Base-by-base conservation (phyloP, 169 alveolate species). In the Plasmodium yoelii region DNA sequence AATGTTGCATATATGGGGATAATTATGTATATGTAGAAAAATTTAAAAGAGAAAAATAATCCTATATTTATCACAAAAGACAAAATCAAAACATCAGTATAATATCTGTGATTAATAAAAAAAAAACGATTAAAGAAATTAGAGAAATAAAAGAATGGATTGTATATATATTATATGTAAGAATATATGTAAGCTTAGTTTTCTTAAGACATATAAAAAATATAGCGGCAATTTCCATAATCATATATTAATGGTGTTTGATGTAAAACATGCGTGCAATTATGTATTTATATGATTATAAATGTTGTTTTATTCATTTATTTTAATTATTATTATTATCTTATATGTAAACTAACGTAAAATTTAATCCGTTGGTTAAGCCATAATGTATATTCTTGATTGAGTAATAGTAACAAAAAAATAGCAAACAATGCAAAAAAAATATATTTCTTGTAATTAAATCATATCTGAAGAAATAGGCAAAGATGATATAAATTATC, bases 361-460 rank as follows among this genome's bases (percentile, higher is more conserved):
- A 80, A 55, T 67, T 80, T 22, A 80, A 22, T 22, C 90, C 90
- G 49, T 64, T 80, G 19, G 69, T 67, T 53, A 80, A 26, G 15
- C 90, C 80, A 80, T 80, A 80, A 51, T 80, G 90, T 55, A 80
- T 80, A 49, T 68, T 80, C 49, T 80, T 80, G 28, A 80, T 65
- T 47, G 84, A 65, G 26, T 65, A 80, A 61, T 80, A 80, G 47
- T 80, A 80, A 47, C 90, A 80, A 80, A 80, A 80, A 56, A 65
- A 80, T 55, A 80, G 59, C 15, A 80, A 28, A 44, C 90, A 39
- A 34, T 80, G 90, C 13, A 80, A 55, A 42, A 55, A 26, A 69
- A 80, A 55, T 18, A 80, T 61, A 65, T 80, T 61, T 67, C 72
- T 80, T 64, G 90, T 80, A 53, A 80, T 80, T 80, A 61, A 60